Conservation (phyloP, 495 filamentous ascomycete species). For the Talaromyces thailandensis region DNA sequence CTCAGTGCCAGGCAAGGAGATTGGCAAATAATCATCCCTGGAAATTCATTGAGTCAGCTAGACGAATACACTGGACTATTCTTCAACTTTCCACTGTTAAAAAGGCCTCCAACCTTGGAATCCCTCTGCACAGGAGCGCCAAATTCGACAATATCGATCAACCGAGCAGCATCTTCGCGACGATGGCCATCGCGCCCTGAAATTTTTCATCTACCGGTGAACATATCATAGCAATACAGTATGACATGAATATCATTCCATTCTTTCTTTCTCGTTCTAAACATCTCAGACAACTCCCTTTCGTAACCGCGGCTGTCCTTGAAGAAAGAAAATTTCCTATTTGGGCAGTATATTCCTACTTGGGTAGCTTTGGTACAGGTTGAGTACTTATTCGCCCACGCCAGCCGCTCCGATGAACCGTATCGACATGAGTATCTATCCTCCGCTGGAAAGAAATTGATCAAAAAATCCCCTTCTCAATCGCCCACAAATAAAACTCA, state of each 20-base stretch:
- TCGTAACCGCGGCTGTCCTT: neutral
- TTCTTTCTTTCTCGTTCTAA: neutral
- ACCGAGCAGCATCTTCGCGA: neutral
- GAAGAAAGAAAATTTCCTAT: neutral
- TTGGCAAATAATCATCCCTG: no score
- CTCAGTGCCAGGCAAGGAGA: neutral
- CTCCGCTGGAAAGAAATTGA: neutral
- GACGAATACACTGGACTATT: neutral
- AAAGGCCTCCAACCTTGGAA: no score
- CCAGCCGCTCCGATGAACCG: neutral
- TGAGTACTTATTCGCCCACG: neutral
- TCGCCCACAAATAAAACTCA: slow-evolving; percentile 15
- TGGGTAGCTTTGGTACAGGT: neutral
- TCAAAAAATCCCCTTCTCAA: slow-evolving; percentile 10
- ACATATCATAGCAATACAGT: neutral
- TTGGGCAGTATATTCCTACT: neutral
- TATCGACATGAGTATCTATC: neutral
- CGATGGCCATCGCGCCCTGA: neutral
- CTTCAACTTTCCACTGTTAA: no score
- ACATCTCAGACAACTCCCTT: neutral
- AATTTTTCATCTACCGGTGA: neutral
- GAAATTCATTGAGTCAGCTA: neutral
- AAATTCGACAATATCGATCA: neutral
- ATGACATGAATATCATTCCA: neutral
- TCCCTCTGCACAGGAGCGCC: no score